Base-by-base conservation (phyloP, 768 basidiomycete genomes). In the Coprinopsis strossmayeri region DNA sequence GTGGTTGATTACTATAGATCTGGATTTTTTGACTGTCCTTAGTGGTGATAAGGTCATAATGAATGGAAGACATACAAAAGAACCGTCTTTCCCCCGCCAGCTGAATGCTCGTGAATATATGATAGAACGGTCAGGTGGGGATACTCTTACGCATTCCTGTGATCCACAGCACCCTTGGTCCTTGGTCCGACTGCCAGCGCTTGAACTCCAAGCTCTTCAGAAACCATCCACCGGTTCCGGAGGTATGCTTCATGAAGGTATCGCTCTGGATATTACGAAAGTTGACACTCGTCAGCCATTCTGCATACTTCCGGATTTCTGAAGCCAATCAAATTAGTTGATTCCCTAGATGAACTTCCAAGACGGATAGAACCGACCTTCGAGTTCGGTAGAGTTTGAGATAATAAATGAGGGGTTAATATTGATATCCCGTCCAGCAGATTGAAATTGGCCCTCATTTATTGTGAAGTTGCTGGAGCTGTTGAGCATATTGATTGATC, bases 91-190 rank as follows among this genome's bases (percentile, higher is more conserved):
- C 46, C 46, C 3, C 27, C 34, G 20, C 46, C 46, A 9, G 46
- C 46, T 48, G 27, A 3, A 20, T 23, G 21, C 32, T 5, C 12
- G 45, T n/a, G n/a, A n/a, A n/a, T n/a, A 23, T 17, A 3, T 5
- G 43, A 45, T 20, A 27, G 4, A 10, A n/a, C n/a, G n/a, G 2
- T 21, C 20, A 18, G 3, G 5, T 34, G 18, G n/a, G 5, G 28
- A 43, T 43, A 23, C 9, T 38, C 46, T 37, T 13, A 48, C 46
- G 35, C 7, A 48, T 48, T 9, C 46, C 46, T 3, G 35, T 37
- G 5, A 11, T 21, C 46, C 46, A 48, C 13, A 48, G 25, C n/a
- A 39, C 20, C 20, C 27, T 39, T 25, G 10, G 34, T 2, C 15
- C 34, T 9, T 7, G n/a, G n/a, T n/a, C 25, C 23, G 30, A 39